Base-by-base conservation (phyloP, 176 grass and related monocot genomes). In the Thalia dealbata region DNA sequence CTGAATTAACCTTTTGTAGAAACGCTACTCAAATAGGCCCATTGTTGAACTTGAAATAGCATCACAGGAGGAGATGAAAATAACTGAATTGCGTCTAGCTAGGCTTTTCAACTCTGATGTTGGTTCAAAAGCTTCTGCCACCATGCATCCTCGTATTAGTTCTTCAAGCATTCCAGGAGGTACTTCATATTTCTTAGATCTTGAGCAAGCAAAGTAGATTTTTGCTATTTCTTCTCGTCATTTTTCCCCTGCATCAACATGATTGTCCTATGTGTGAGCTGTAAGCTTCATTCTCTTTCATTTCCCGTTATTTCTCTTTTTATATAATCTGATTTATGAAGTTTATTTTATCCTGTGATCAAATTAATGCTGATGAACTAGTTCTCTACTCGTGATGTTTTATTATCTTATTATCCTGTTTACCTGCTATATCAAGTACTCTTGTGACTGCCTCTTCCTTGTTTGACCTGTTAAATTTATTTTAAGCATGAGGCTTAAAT, bases 61-160 rank as follows among this genome's bases (percentile, higher is more conserved):
- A 69, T 90, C 95, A 77, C 85, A 93, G 26, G 95, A 99, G 82
- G 87, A 99, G 54, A 70, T 92, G 70, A 99, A 99, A 70, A 86
- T 93, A 73, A 91, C 81, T 44, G 90, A 93, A 80, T 73, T 93
- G 51, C 87, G 85, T 22, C 87, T 99, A 81, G 83, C 85, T 15
- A 85, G 81, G 71, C 87, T 93, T 86, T 84, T 99, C 67, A 50
- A 79, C 18, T 69, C 85, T 62, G 83, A 79, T 64, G 61, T 72
- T 44, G 63, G 52, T 67, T 67, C n/a, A 56, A 64, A 74, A 71
- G 62, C 76, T 24, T 73, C 78, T 44, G 45, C 45, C 79, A 58
- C 61, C 51, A 65, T 19, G 38, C 35, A 10, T 62, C 50, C 27
- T 68, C 81, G 69, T 10, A 58, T 32, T 43, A 60, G 72, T 54